These are phyloP conservation scores for Tarenaya hassleriana DNA, from an alignment of 345 rosid species.

Conservation along the genomic window DNA sequence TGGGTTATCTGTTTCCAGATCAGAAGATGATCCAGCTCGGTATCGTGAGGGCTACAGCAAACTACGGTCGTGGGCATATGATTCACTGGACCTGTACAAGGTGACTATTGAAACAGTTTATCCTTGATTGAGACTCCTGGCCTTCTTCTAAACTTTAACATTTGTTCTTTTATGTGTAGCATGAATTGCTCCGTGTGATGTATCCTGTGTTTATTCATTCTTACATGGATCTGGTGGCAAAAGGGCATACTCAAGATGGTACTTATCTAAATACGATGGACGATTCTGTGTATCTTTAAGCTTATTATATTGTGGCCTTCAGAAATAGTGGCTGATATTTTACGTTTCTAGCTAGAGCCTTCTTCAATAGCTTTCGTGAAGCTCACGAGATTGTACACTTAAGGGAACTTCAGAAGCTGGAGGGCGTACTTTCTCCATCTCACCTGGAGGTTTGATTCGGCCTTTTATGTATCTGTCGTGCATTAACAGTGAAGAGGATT, in stretches of 20 bases:
- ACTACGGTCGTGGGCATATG: constrained; percentile 76
- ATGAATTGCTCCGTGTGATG: constrained; percentile 89
- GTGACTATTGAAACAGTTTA: constrained; percentile 23
- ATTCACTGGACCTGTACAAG: constrained; percentile 85
- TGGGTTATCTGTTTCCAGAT: constrained; percentile 30
- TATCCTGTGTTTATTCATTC: constrained; percentile 93
- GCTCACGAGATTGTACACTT: constrained; percentile 84
- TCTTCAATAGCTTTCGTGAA: constrained; percentile 71
- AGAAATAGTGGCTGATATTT: constrained; percentile 12
- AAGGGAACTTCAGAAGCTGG: constrained; percentile 88
- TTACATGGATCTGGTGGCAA: constrained; percentile 85
- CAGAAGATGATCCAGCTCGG: constrained; percentile 54
- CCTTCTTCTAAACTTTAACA: background rate
- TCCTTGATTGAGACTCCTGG: background rate
- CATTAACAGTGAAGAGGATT: no score
- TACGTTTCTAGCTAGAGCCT: constrained; percentile 50
- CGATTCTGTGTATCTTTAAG: background rate
- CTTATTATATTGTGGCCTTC: background rate
- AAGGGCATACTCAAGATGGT: constrained; percentile 83
- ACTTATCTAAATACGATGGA: constrained; percentile 7
- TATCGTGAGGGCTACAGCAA: constrained; percentile 74
- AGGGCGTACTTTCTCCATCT: constrained; percentile 86
- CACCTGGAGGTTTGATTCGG: constrained; percentile 90
- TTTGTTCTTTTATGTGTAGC: constrained; percentile 47
- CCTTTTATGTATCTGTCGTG: no score